A percentile compares a stretch with the other conserved stretches of the same genome.
These are phyloP conservation scores for Bacterosira constricta DNA, from an alignment of 108 stramenopile genomes.

Conservation along the genomic window DNA sequence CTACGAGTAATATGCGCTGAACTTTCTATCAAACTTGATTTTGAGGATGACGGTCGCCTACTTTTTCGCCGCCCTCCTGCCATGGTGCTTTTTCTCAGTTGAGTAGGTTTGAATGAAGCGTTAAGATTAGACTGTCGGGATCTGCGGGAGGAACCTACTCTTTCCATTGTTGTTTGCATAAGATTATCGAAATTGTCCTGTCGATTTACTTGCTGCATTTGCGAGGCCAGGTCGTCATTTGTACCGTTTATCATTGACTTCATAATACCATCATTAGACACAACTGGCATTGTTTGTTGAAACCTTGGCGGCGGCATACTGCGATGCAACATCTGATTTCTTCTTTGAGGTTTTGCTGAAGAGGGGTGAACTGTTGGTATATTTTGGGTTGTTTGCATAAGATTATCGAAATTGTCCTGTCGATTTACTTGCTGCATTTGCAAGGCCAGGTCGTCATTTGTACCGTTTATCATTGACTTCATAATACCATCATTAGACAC, in stretches of 20 bases:
- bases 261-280: background rate
- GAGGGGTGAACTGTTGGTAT: slow-evolving; percentile 40
- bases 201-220: slow-evolving; percentile 19
- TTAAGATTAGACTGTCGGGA: no score
- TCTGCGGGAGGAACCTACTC: no score
- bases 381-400: slow-evolving; percentile 24
- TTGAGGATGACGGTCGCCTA: no score
- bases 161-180: slow-evolving; percentile 1
- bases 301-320: slow-evolving; percentile 2
- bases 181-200: slow-evolving; percentile 8
- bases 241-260: background rate
- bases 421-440: slow-evolving; percentile 20
- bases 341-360: background rate
- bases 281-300: background rate
- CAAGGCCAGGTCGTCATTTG: slow-evolving; percentile 2
- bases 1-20: slow-evolving; percentile 23
- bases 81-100: no score
- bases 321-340: background rate
- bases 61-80: no score
- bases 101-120: background rate
- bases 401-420: slow-evolving; percentile 6
- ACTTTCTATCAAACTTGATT: no score
- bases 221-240: slow-evolving; percentile 5
- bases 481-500: background rate
- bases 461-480: background rate